Conservation (phyloP, 176 grass and related monocot genomes). For the Zoysia pacifica region DNA sequence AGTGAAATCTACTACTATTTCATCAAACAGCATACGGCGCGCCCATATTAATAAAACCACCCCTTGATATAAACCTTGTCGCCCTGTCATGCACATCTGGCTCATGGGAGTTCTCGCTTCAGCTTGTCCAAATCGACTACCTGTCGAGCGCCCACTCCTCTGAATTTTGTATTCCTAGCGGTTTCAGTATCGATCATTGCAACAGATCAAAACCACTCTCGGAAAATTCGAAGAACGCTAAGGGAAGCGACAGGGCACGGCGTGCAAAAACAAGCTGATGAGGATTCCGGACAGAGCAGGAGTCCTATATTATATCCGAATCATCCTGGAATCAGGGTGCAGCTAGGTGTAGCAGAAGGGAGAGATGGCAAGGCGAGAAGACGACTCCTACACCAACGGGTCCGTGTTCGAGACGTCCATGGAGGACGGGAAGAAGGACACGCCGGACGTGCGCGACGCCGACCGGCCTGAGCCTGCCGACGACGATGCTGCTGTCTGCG, state of each 20-base stretch:
- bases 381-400: constrained; percentile 46
- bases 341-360: background rate
- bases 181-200: background rate
- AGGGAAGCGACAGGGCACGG: constrained; percentile 2
- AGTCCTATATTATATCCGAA: too few species aligned
- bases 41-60: too few species aligned
- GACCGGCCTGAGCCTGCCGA: background rate
- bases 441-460: background rate
- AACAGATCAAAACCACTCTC: background rate
- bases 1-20: too few species aligned
- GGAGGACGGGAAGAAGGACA: constrained; percentile 43
- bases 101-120: background rate
- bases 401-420: constrained; percentile 38
- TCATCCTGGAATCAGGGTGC: background rate
- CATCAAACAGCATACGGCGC: too few species aligned
- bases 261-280: constrained; percentile 10
- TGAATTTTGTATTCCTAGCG: background rate
- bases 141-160: background rate
- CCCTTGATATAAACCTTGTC: background rate
- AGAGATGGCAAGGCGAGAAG: constrained; percentile 46
- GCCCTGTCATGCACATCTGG: background rate
- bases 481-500: constrained; percentile 2
- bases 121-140: background rate
- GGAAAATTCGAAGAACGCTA: background rate
- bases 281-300: background rate